These are phyloP conservation scores for Mucor lusitanicus DNA, from an alignment of 371 early-diverging fungal genomes.

Conservation along the genomic window DNA sequence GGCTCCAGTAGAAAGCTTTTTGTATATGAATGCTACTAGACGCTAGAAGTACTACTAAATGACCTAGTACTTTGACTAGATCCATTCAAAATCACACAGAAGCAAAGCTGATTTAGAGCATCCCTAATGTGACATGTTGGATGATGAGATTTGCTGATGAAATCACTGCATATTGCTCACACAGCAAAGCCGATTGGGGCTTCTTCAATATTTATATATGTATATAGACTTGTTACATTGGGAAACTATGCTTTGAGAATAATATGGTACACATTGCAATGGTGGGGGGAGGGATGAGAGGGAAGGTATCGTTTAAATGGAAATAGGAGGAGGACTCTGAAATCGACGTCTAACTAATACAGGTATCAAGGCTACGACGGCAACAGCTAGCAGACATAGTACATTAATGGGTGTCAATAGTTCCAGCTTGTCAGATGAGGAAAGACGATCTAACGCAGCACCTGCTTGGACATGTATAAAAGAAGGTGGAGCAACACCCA, in stretches of 20 bases:
- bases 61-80: too few relatives aligned
- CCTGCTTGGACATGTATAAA: slow-evolving; percentile 73
- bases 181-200: too few relatives aligned
- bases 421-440: slow-evolving; percentile 53
- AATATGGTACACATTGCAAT: neutral
- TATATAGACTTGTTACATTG: too few relatives aligned
- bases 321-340: slow-evolving; percentile 1
- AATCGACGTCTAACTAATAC: slow-evolving; percentile 41
- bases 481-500: slow-evolving; percentile 59
- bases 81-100: too few relatives aligned
- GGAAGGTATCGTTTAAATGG: neutral
- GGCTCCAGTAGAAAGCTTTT: too few relatives aligned
- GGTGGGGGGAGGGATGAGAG: neutral
- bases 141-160: too few relatives aligned
- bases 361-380: slow-evolving; percentile 46
- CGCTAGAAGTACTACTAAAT: too few relatives aligned
- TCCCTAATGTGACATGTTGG: too few relatives aligned
- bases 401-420: slow-evolving; percentile 47
- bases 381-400: slow-evolving; percentile 43
- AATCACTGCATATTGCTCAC: too few relatives aligned
- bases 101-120: too few relatives aligned
- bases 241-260: neutral
- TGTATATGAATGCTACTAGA: too few relatives aligned
- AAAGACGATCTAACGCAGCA: slow-evolving; percentile 57
- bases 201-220: too few relatives aligned